These are phyloP conservation scores for Clarireedia sp. DNA, from an alignment of 2,329 filamentous ascomycete genomes.

Conservation along the genomic window DNA sequence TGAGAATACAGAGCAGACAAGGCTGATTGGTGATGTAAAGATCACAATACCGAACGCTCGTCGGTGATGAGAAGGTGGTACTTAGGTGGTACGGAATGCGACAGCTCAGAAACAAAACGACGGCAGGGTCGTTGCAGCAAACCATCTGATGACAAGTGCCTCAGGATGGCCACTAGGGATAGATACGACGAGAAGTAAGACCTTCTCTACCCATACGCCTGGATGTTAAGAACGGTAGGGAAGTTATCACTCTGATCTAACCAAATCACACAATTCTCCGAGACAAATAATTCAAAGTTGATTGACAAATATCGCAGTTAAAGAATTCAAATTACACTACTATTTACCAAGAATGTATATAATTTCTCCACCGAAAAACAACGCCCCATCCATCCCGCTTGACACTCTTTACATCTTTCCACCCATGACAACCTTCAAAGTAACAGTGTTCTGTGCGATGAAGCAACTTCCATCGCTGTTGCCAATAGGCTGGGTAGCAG, in stretches of 20 bases:
- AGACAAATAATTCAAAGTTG: neutral
- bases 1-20: no score
- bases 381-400: neutral
- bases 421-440: constrained; percentile 24
- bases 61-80: no score
- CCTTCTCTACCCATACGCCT: no score
- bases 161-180: no score
- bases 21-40: no score
- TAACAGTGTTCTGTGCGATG: constrained; percentile 18
- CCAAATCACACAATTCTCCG: neutral
- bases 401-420: constrained; percentile 14
- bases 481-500: constrained; percentile 21
- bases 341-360: constrained; percentile 17
- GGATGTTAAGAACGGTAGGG: no score
- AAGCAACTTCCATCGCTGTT: constrained; percentile 26
- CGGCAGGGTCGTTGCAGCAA: no score
- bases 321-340: constrained; percentile 10
- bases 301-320: neutral
- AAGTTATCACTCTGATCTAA: neutral
- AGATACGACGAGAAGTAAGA: no score
- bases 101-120: no score
- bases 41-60: no score
- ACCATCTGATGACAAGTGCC: no score
- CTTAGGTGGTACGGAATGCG: no score
- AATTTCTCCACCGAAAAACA: constrained; percentile 1